A percentile compares a stretch with the other conserved stretches of the same genome.
These are phyloP conservation scores for Lachnellula hyalina DNA, from an alignment of 2,329 filamentous ascomycete species.

Conservation along the genomic window DNA sequence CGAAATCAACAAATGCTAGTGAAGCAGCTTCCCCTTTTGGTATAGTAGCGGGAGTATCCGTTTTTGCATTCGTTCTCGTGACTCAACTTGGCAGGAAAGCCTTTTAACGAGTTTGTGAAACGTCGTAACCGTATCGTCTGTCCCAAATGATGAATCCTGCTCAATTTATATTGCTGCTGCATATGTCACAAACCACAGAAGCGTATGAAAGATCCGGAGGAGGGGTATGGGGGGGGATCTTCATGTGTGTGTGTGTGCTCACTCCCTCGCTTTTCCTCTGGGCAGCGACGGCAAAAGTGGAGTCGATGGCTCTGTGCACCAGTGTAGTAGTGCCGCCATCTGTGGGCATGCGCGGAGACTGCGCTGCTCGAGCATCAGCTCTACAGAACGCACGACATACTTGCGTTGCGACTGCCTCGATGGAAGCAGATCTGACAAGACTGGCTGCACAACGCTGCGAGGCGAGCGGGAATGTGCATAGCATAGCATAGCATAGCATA, in stretches of 20 bases:
- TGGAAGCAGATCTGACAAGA: constrained; percentile 25
- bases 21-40: not conserved
- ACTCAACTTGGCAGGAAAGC: constrained; percentile 7
- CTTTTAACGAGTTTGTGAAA: constrained; percentile 20
- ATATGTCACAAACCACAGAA: constrained; percentile 2
- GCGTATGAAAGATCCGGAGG: constrained; percentile 3
- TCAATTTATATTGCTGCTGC: constrained; percentile 22
- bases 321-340: not conserved
- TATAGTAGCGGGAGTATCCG: constrained; percentile 22
- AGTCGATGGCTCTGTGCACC: not conserved
- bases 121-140: constrained; percentile 21
- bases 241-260: not conserved
- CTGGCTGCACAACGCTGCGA: constrained; percentile 22
- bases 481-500: not conserved
- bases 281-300: not conserved
- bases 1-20: not conserved
- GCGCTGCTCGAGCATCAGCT: constrained; percentile 18
- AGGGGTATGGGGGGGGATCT: constrained; percentile 4
- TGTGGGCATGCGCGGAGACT: constrained; percentile 4
- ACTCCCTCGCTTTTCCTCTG: not conserved
- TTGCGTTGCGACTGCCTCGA: constrained; percentile 21
- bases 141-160: constrained; percentile 23
- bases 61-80: constrained; percentile 25
- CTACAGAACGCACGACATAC: constrained; percentile 22
- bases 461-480: constrained; percentile 22